Evolutionary conservation across 148 eudicot species (phyloP), one percentile per base, ranked within the genome.

Genomic region (Camellia sinensis): DNA sequence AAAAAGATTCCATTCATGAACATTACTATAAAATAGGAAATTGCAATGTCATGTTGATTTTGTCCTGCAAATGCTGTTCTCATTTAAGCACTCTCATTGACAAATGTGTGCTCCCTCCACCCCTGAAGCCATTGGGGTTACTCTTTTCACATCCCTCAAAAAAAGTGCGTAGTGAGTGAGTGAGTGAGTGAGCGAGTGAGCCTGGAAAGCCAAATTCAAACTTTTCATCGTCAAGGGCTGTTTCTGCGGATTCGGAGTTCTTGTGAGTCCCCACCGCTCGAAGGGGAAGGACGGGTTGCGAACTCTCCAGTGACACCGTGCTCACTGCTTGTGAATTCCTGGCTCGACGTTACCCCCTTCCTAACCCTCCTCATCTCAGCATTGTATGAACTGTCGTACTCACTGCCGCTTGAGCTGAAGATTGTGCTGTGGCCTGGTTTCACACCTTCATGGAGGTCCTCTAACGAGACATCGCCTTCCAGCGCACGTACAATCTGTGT

Each of bases 381-480:
- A 21, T 83, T 78, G 79, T 85, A 84, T 4, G 88, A 75, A 41
- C 81, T 54, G 17, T 90, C 92, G 8, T 77, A 80, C 7, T 92
- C 92, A 67, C 86, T 83, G 18, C 88, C 79, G 2, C 85, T 76
- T 0, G 86, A 83, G 78, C 88, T 72, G 41, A 64, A 71, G 21
- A 84, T 0, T 17, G 84, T 17, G 29, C 80, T 78, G 12, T 81
- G 78, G 52, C 79, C 78, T 0, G 68, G 59, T 59, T 81, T 87
- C 63, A 73, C 50, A 61, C 83, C 87, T 29, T 84, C 91, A 3
- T 86, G 84, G 67, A 94, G 79, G 78, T 87, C 93, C 0, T 92
- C 98, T 78, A 94, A 72, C 2, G 94, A 89, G 4, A 80, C 93
- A 64, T 92, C 92, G 2, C 97, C 98, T 84, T 94, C 97, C 60